Conservation (phyloP, 192 early-diverging fungal species). For the Entrophospora sp. region DNA sequence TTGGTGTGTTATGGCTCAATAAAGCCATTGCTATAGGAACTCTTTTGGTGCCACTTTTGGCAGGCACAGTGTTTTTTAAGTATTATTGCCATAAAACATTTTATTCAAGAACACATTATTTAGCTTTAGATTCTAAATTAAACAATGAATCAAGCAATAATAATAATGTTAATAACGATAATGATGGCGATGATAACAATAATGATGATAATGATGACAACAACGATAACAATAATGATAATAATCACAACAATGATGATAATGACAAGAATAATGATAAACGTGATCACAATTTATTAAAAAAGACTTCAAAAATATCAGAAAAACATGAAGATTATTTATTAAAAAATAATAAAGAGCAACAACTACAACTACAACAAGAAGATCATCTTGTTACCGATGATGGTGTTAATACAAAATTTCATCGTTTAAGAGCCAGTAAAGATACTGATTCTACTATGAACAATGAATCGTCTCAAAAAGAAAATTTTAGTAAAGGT, state of each 20-base stretch:
- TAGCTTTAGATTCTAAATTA: slow-evolving; percentile 30
- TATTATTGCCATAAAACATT: slow-evolving; percentile 36
- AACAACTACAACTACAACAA: no score
- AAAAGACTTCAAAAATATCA: no score
- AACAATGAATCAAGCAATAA: neutral
- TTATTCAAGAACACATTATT: slow-evolving; percentile 33
- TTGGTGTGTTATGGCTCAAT: slow-evolving; percentile 43
- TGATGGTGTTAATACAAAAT: no score
- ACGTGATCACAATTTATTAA: no score
- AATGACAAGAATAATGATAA: neutral
- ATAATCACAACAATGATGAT: neutral
- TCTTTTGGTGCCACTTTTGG: slow-evolving; percentile 34
- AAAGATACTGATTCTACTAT: no score
- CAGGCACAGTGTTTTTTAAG: slow-evolving; percentile 40
- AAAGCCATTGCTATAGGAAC: slow-evolving; percentile 33
- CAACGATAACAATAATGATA: no score
- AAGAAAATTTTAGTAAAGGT: no score
- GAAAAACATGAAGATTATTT: no score
- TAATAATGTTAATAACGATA: neutral
- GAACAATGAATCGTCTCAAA: no score
- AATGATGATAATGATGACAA: neutral
- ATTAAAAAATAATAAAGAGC: no score
- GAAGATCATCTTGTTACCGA: no score
- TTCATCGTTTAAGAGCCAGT: no score
- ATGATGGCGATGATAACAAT: neutral